Conservation (phyloP, 352 stramenopile species). For the Phytopythium boreale region DNA sequence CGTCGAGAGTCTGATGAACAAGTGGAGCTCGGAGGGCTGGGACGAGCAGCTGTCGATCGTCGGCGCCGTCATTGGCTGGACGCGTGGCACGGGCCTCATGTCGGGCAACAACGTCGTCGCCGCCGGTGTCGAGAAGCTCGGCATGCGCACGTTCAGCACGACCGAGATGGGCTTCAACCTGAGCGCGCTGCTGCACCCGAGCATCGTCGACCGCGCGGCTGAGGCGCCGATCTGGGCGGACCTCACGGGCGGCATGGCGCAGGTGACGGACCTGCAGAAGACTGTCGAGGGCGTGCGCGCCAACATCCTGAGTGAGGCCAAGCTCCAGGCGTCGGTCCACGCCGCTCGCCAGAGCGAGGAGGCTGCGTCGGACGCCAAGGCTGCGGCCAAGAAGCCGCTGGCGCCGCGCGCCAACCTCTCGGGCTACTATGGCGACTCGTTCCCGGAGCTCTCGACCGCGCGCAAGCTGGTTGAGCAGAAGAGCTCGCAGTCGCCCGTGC, state of each 20-base stretch:
- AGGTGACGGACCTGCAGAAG: slow-evolving; percentile 71
- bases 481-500: slow-evolving; percentile 14
- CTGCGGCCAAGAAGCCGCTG: slow-evolving; percentile 22
- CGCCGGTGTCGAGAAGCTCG: slow-evolving; percentile 72
- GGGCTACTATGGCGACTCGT: slow-evolving; percentile 67
- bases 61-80: slow-evolving; percentile 87
- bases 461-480: slow-evolving; percentile 17
- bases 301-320: slow-evolving; percentile 51
- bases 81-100: slow-evolving; percentile 85
- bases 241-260: slow-evolving; percentile 76
- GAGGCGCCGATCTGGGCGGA: slow-evolving; percentile 77
- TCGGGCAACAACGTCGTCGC: slow-evolving; percentile 87
- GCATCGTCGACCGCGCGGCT: slow-evolving; percentile 65
- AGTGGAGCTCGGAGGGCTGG: slow-evolving; percentile 87
- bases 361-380: slow-evolving; percentile 20
- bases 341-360: slow-evolving; percentile 39
- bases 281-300: slow-evolving; percentile 52
- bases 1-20: slow-evolving; percentile 82
- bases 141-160: slow-evolving; percentile 83
- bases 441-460: slow-evolving; percentile 51
- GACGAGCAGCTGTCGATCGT: slow-evolving; percentile 82
- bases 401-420: slow-evolving; percentile 64
- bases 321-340: slow-evolving; percentile 48
- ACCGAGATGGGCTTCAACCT: slow-evolving; percentile 90
- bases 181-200: slow-evolving; percentile 76